Evolutionary conservation across 2,329 filamentous ascomycete genomes (phyloP), one percentile per base, ranked within the genome.

Genomic region (Rutstroemia sp.): DNA sequence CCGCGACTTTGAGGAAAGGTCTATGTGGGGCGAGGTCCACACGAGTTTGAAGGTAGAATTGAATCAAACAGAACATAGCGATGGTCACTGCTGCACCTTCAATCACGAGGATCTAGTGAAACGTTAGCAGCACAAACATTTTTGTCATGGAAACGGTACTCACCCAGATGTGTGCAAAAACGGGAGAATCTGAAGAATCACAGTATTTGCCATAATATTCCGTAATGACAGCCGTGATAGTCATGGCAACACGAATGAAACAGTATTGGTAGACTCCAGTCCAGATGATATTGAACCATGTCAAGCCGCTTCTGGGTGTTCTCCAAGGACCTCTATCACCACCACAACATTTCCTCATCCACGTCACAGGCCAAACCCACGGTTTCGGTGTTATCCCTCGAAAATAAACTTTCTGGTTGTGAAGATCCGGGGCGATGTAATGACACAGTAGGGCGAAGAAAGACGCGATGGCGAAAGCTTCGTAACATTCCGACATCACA

Each of bases 281-380:
- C 87, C 87, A 94, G 63, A 92, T 79, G 58, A 92, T 83, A 70
- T 95, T 95, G 74, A 95, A 95, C 89, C 89, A 94, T 1, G 90
- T 95, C 69, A 95, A 73, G 1, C 90, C 90, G 71, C 87, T 94
- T 62, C 80, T 77, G 0, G 90, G 90, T n/a, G 79, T 86, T 63
- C 88, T 79, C 77, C 88, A 86, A 25, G 79, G 77, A 0, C 89
- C 88, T 53, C 80, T 75, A 58, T 87, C 71, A 37, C 87, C 86
- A 39, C 88, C 85, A 56, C 83, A 87, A 68, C 84, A 88, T 65
- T 80, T 84, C 62, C 84, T 81, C 59, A 88, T 76, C 80, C 86
- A 88, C 61, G 74, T 83, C 19, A 92, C 63, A 0, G 89, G 88
- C 79, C 59, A 82, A 12, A 92, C 80, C 90, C 90, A 95, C 49